Evolutionary conservation across 1,284 basidiomycete species (phyloP), one percentile per base, ranked within the genome.

Genomic region (Xerocomus nothofagi): DNA sequence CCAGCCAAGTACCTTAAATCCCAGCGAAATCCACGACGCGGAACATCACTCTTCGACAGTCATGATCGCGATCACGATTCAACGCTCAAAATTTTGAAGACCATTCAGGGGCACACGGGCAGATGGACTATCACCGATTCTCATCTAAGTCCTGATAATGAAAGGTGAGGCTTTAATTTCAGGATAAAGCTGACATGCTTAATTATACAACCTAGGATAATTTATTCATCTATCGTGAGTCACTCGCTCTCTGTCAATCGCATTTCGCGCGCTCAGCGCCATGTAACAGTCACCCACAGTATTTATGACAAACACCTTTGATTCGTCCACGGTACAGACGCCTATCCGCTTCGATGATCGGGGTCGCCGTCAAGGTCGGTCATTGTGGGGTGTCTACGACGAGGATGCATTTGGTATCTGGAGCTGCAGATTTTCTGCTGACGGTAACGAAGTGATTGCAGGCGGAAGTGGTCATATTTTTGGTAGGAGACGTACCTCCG

Each of bases 71-170:
- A 76, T 38, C 76, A 89, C 38, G 63, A 78, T 51, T 85, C 88
- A 0, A 84, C 78, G 17, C 80, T 96, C 78, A 84, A 84, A 56
- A 73, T 86, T 30, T 79, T 86, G 58, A 93, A 94, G 67, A 82
- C 81, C 0, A 88, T 96, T 43, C 78, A 84, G 62, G 94, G 91
- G 1, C 72, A 79, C 44, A 75, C 81, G 29, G 88, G 88, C 8
- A 74, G 81, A 29, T 97, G 94, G 94, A 96, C 94, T 0, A 88
- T 97, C 48, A 96, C 94, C 3, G 96, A 99, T 70, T 93, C 93
- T 12, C 93, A 98, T 68, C 74, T 97, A 10, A 93, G 90, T 53
- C 89, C 89, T 4, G 87, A 95, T 65, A 98, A 97, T 54, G 84
- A 94, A 69, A 86, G 89, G 92, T 85, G 60, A 53, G 65, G 50